Evolutionary conservation across 2,329 filamentous ascomycete genomes (phyloP).

Genomic region (Venturia nashicola): DNA sequence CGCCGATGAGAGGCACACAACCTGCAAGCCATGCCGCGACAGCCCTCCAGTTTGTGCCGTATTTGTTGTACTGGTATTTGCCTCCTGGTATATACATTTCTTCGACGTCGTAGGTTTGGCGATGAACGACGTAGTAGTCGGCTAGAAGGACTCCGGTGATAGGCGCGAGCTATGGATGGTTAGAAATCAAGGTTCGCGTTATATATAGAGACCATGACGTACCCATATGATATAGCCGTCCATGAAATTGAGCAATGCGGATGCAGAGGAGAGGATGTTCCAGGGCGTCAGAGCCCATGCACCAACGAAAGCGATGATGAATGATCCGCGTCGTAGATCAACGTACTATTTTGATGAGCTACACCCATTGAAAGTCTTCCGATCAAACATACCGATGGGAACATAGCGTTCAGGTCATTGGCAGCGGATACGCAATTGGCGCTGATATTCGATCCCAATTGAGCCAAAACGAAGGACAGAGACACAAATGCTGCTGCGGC

Average conservation of each 20-base stretch:
- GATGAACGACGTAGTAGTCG: conserved; percentile 16
- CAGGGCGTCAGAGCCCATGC: conserved; percentile 11
- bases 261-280: conserved; percentile 11
- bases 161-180: conserved; percentile 10
- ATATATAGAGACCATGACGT: not conserved
- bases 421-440: conserved; percentile 18
- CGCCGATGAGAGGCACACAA: conserved; percentile 14
- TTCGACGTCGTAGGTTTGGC: conserved; percentile 13
- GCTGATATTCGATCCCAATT: conserved; percentile 17
- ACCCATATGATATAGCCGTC: conserved; percentile 11
- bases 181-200: not conserved
- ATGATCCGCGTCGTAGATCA: conserved; percentile 11
- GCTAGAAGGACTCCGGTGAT: conserved; percentile 12
- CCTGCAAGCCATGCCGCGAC: conserved; percentile 14
- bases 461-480: conserved; percentile 16
- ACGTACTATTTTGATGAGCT: not conserved
- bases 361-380: not conserved
- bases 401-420: conserved; percentile 31
- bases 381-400: conserved; percentile 12
- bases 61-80: conserved; percentile 16
- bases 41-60: conserved; percentile 16
- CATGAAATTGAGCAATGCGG: conserved; percentile 12
- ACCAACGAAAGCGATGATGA: conserved; percentile 12
- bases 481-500: conserved; percentile 18
- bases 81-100: conserved; percentile 17